Evolutionary conservation across 306 rosid species (phyloP).

Genomic region (Dryas drummondii): DNA sequence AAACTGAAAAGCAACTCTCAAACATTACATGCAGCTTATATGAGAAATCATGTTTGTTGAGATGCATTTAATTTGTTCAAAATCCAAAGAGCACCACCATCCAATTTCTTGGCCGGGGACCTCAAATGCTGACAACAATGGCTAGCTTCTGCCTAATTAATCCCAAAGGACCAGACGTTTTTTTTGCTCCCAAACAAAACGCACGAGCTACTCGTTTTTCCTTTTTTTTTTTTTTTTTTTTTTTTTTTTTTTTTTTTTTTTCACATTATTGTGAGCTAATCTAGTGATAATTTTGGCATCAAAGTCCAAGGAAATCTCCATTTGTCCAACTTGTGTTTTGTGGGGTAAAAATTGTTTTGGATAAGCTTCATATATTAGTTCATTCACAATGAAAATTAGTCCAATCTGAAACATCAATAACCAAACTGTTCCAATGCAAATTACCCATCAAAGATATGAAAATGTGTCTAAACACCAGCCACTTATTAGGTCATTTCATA

Average conservation of each 20-base stretch:
- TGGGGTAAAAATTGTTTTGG: slow-evolving; percentile 9
- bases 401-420: not conserved
- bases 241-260: not conserved
- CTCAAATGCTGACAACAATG: slow-evolving; percentile 1
- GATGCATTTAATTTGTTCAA: not conserved
- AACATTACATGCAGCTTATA: not conserved
- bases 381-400: not conserved
- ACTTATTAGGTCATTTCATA: not conserved
- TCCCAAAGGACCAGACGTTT: not conserved
- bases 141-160: not conserved
- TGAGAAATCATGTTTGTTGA: slow-evolving; percentile 1
- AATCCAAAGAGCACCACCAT: not conserved
- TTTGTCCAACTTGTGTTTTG: slow-evolving; percentile 9
- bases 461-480: slow-evolving; percentile 16
- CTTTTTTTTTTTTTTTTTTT: not conserved
- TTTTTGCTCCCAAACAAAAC: slow-evolving; percentile 11
- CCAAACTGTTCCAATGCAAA: not conserved
- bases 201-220: not conserved
- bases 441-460: not conserved
- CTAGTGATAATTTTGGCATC: not conserved
- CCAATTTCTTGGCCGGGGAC: not conserved
- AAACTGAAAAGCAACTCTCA: not conserved
- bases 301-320: not conserved
- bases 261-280: not conserved
- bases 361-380: not conserved